Conservation (phyloP, 768 basidiomycete genomes). For the Boletellus sp. region DNA sequence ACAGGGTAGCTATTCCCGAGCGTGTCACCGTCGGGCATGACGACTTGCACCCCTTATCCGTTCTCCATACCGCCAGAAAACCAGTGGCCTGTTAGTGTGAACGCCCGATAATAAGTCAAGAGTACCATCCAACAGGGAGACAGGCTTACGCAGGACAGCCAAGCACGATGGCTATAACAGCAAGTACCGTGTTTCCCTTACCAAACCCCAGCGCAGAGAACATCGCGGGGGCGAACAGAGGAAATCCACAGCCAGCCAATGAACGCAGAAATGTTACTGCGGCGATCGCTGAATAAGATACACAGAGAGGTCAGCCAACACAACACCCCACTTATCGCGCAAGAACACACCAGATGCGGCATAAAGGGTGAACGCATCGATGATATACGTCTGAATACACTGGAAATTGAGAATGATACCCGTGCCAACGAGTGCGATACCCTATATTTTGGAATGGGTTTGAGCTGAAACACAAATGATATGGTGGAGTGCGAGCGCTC, state of each 20-base stretch:
- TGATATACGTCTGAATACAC: constrained; percentile 60
- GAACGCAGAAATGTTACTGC: constrained; percentile 62
- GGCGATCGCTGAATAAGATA: constrained; percentile 48
- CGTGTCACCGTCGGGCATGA: constrained; percentile 27
- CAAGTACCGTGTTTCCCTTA: constrained; percentile 64
- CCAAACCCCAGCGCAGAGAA: constrained; percentile 65
- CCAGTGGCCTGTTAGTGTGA: constrained; percentile 31
- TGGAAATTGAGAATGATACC: constrained; percentile 61
- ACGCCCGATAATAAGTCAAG: constrained; percentile 33
- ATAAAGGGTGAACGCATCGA: constrained; percentile 63
- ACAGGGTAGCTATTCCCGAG: neutral
- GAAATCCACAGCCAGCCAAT: constrained; percentile 70
- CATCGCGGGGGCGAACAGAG: constrained; percentile 73
- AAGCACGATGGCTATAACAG: constrained; percentile 50
- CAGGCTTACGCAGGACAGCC: constrained; percentile 51
- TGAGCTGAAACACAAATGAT: neutral
- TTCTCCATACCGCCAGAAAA: constrained; percentile 46
- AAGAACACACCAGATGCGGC: constrained; percentile 56
- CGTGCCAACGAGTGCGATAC: constrained; percentile 52
- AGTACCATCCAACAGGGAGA: neutral
- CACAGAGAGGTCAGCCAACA: neutral
- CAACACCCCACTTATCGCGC: neutral
- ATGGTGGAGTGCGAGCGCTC: constrained; percentile 14
- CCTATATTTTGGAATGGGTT: constrained; percentile 34
- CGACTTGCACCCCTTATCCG: constrained; percentile 49